Evolutionary conservation across 495 filamentous ascomycete genomes (phyloP).

Genomic region (Oleoguttula mirabilis): DNA sequence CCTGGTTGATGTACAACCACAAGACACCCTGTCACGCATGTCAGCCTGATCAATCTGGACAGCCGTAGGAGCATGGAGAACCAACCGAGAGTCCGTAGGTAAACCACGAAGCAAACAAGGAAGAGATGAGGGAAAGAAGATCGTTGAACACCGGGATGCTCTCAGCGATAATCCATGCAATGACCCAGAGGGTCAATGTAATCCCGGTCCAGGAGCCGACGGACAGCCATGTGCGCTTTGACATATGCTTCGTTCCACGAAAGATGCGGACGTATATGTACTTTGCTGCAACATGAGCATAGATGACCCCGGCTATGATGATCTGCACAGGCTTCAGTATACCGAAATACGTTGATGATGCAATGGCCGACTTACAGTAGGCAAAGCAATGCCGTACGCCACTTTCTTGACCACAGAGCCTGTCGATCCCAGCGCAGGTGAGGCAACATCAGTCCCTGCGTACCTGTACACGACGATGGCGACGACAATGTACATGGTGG

Average conservation of each 20-base stretch:
- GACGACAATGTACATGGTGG: constrained; percentile 50
- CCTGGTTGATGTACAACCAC: too few relatives aligned
- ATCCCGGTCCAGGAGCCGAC: constrained; percentile 24
- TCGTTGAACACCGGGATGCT: constrained; percentile 27
- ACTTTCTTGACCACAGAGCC: constrained; percentile 50
- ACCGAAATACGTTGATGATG: too few relatives aligned
- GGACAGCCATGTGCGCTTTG: constrained; percentile 14
- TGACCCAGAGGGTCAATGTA: constrained; percentile 16
- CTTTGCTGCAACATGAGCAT: constrained; percentile 48
- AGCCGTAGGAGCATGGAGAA: constrained; percentile 3
- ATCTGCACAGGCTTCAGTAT: too few relatives aligned
- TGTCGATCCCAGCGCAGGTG: constrained; percentile 58
- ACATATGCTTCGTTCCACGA: constrained; percentile 12
- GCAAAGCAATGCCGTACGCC: constrained; percentile 71
- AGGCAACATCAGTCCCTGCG: constrained; percentile 52
- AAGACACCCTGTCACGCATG: too few relatives aligned
- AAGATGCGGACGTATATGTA: constrained; percentile 23
- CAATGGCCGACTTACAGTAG: too few relatives aligned
- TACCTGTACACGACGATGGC: constrained; percentile 62
- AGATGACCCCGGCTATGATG: constrained; percentile 58
- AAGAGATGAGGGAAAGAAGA: constrained; percentile 25
- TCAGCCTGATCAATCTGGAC: too few relatives aligned
- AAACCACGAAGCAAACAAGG: constrained; percentile 18
- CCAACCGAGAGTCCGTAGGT: constrained; percentile 8
- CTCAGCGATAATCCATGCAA: constrained; percentile 26